These are phyloP conservation scores for Elongisporangium anandrum DNA, from an alignment of 352 stramenopile species.

Conservation along the genomic window DNA sequence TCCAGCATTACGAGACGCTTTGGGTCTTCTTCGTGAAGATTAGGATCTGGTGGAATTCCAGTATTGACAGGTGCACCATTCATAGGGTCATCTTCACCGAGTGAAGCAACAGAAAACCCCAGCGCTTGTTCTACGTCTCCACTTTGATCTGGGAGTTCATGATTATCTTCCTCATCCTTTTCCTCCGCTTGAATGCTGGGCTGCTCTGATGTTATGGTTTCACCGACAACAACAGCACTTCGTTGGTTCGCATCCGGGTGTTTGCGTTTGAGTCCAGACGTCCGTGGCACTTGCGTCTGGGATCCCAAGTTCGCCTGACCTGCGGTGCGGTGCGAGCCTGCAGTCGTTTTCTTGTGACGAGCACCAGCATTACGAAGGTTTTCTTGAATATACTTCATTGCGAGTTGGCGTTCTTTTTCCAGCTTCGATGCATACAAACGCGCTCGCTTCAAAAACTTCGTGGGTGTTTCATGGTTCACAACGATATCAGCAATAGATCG, in stretches of 20 bases:
- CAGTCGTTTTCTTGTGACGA: slow-evolving; percentile 28
- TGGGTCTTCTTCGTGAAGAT: slow-evolving; percentile 72
- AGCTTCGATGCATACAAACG: slow-evolving; percentile 76
- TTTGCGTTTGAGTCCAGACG: slow-evolving; percentile 36
- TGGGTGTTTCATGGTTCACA: slow-evolving; percentile 73
- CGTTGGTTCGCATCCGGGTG: slow-evolving; percentile 4
- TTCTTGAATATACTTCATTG: slow-evolving; percentile 78
- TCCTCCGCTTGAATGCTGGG: neutral
- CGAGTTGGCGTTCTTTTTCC: slow-evolving; percentile 57
- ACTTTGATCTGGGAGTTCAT: neutral
- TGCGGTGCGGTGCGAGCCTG: neutral
- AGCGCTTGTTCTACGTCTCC: neutral
- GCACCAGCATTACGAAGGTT: slow-evolving; percentile 30
- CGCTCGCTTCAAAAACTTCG: slow-evolving; percentile 70
- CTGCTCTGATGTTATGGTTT: neutral
- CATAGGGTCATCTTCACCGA: slow-evolving; percentile 19
- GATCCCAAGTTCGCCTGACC: neutral
- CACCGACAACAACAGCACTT: neutral
- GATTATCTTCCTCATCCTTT: neutral
- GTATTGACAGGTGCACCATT: neutral
- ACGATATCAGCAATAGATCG: slow-evolving; percentile 76
- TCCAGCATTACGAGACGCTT: slow-evolving; percentile 80
- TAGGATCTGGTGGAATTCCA: slow-evolving; percentile 16
- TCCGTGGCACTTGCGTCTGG: neutral
- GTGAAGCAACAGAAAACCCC: neutral